Evolutionary conservation across 2,329 filamentous ascomycete genomes (phyloP), one percentile per base, ranked within the genome.

Genomic region (Sclerotinia minor): DNA sequence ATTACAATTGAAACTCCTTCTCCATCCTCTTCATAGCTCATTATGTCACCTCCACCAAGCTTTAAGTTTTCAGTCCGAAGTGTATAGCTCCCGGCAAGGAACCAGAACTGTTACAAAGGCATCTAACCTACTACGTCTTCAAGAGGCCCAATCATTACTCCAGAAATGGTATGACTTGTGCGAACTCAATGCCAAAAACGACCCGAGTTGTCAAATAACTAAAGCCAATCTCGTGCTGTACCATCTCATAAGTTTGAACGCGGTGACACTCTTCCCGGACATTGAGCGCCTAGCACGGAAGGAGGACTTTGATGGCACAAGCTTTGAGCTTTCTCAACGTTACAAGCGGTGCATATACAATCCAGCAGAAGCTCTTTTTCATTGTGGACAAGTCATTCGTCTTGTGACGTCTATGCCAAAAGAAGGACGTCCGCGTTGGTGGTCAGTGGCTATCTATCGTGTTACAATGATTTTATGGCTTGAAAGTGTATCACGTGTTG

Each of bases 381-480:
- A 91, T 75, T 87, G 85, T 70, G 88, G 88, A 0, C 89, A 92
- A 77, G 83, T 91, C 4, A 79, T 90, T 54, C 83, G 87, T 4
- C 80, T 90, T 15, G 78, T 91, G 50, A 81, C 84, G 8, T 79
- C 80, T 19, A 90, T 91, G 84, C 83, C 85, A 2, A 79, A 80
- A 41, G 83, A 86, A 60, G 81, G 84, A 3, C 83, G 87, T 29
- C 89, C 89, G 7, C 84, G 83, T 49, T 92, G 89, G 89, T 92
- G 89, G 89, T 80, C 87, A n/a, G 85, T 83, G 1, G 89, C 88
- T 3, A 80, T 91, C 52, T 91, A 92, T 75, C 86, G 89, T n/a
- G 88, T 83, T 2, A 83, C 83, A 5, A 79, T 90, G 67, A 83
- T 88, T 52, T 79, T 89, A 2, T 90, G 87, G 87, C 81, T 83